phyloP scores from a whole-genome alignment of 768 basidiomycete genomes.

The Termitomyces sp. region DNA sequence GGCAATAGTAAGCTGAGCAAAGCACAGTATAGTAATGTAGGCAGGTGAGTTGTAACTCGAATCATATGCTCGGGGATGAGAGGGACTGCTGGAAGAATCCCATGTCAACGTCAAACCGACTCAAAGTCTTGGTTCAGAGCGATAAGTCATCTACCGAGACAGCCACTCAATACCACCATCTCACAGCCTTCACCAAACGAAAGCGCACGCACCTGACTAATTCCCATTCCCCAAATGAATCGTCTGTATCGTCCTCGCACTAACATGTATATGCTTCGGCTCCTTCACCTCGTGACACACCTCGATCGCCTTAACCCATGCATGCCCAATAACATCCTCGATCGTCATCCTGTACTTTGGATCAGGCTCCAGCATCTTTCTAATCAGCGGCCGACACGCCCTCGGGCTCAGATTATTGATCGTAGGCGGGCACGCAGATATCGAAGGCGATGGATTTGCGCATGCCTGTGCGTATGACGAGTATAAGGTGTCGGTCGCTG shows the following conservation, averaged over 20 bases:
- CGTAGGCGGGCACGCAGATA: constrained; percentile 55
- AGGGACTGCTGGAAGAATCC: not conserved
- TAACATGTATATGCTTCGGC: constrained; percentile 70
- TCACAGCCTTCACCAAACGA: not conserved
- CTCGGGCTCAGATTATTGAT: constrained; percentile 88
- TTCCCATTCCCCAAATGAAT: constrained; percentile 33
- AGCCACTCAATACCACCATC: not conserved
- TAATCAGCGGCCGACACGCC: constrained; percentile 76
- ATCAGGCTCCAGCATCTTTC: constrained; percentile 95
- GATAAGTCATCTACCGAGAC: not conserved
- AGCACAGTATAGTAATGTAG: not conserved
- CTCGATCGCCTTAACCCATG: constrained; percentile 81
- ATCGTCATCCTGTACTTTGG: constrained; percentile 72
- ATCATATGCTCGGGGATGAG: not conserved
- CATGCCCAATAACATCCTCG: constrained; percentile 74
- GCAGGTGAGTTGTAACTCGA: no score
- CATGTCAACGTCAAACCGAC: not conserved
- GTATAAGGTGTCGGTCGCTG: constrained; percentile 70
- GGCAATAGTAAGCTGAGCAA: not conserved
- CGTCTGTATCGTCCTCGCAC: constrained; percentile 56
- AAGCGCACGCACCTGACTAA: constrained; percentile 5
- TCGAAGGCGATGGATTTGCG: constrained; percentile 38
- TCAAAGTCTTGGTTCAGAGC: not conserved
- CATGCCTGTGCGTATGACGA: constrained; percentile 66
- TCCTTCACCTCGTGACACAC: constrained; percentile 67